Base-by-base conservation (phyloP, 1,284 basidiomycete species). In the Agroathelia rolfsii region DNA sequence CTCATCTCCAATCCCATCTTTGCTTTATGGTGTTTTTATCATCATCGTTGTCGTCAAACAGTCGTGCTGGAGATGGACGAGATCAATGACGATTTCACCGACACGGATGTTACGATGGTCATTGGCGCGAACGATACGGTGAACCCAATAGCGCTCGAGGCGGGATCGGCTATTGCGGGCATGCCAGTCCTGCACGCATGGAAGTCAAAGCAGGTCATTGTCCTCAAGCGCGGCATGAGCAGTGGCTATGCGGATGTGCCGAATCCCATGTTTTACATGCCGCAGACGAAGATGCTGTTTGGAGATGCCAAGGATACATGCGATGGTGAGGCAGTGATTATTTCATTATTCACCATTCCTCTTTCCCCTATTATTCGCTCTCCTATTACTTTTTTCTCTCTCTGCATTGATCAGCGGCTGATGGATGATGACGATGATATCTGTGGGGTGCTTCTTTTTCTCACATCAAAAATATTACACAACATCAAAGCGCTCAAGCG, bases 111-210 rank as follows among this genome's bases (percentile, higher is more conserved):
- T 7, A 83, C 80, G 8, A 69, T 89, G 13, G 84, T 85, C 41
- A 84, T 85, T 41, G 85, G 85, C 28, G 85, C 85, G n/a, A 89
- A 89, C 46, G 85, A 89, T 52, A 89, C 86, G 2, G 84, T 88
- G 34, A 89, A 89, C 53, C 85, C 85, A 7, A 87, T 89, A 41
- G 82, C 85, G 13, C 64, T 89, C n/a, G 84, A 89, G 55, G 69
- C 80, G 4, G 83, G 82, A 25, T 85, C 80, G 38, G 64, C 84
- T 7, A 89, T 89, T 42, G 85, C 85, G 10, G 85, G 86, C 24
- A 89, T 89, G 85, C 84, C 85, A 7, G 85, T 89, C 14, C 62
- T 89, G 38, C 80, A 87, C 43, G 85, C 80, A 5, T 89, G 85
- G 86, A 86, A 88, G 72, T 82, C 80, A 52, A 88, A 88, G 54